These are phyloP conservation scores for Volvariella surrecta DNA, from an alignment of 1,284 basidiomycete species.

Conservation along the genomic window DNA sequence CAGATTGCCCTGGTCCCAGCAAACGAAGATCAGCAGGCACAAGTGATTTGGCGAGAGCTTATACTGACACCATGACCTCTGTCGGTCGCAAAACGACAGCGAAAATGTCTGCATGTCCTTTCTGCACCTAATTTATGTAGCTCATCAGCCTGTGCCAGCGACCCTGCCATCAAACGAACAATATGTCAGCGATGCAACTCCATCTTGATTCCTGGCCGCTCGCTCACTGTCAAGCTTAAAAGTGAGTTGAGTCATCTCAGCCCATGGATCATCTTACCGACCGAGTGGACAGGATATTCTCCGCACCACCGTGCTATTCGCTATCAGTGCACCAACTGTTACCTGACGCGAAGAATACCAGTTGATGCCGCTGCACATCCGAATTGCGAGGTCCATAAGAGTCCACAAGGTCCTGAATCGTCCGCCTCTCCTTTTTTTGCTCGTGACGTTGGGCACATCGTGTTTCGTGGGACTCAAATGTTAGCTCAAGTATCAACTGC, in stretches of 20 bases:
- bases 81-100: conserved; percentile 69
- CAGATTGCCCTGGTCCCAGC: conserved; percentile 5
- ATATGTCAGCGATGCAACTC: conserved; percentile 62
- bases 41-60: conserved; percentile 49
- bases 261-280: background rate
- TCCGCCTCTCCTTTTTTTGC: conserved; percentile 48
- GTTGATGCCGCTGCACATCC: background rate
- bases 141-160: conserved; percentile 32
- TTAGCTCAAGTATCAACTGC: conserved; percentile 12
- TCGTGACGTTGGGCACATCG: conserved; percentile 48
- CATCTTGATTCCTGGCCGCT: conserved; percentile 59
- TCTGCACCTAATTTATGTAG: background rate
- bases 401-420: background rate
- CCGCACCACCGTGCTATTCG: background rate
- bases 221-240: conserved; percentile 54
- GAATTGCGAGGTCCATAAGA: conserved; percentile 1
- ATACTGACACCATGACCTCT: conserved; percentile 56
- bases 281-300: background rate
- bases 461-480: conserved; percentile 50
- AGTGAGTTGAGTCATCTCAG: conserved; percentile 29
- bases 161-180: conserved; percentile 71
- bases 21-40: conserved; percentile 12
- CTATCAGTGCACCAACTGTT: background rate
- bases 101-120: conserved; percentile 46
- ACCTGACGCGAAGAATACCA: background rate